These are phyloP conservation scores for Eimeria necatrix DNA, from an alignment of 169 alveolate genomes.

Conservation along the genomic window DNA sequence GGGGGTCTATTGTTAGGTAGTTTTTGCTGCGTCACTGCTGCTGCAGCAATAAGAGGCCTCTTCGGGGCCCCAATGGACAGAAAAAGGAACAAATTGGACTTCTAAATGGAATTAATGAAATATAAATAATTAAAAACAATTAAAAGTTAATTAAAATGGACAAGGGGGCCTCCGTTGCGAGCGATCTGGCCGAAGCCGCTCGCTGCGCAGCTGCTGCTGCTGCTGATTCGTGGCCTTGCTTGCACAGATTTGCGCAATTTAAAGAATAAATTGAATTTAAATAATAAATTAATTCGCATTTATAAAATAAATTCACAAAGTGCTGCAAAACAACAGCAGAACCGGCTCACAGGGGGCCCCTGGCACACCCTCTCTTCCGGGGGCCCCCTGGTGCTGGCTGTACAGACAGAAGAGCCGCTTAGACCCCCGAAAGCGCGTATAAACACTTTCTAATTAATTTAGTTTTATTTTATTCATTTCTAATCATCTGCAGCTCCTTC, in stretches of 20 bases:
- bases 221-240: too few species aligned
- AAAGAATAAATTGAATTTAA: not conserved
- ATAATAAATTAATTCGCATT: not conserved
- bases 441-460: not conserved
- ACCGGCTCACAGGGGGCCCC: constrained; percentile 1
- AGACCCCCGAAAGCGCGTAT: not conserved
- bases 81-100: not conserved
- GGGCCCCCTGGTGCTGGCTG: not conserved
- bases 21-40: too few species aligned
- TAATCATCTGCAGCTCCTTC: not conserved
- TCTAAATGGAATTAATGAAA: not conserved
- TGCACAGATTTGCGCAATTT: too few species aligned
- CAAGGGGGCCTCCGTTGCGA: too few species aligned
- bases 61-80: not conserved
- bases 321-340: too few species aligned
- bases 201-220: too few species aligned
- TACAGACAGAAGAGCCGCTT: too few species aligned
- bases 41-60: too few species aligned
- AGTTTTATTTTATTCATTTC: not conserved
- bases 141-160: too few species aligned
- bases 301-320: too few species aligned
- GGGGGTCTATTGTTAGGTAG: not conserved
- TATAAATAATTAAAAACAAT: not conserved
- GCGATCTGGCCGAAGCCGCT: too few species aligned
- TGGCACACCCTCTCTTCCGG: not conserved